Evolutionary conservation across 164 flowering plant species (phyloP).

Genomic region (Dillenia turbinata): DNA sequence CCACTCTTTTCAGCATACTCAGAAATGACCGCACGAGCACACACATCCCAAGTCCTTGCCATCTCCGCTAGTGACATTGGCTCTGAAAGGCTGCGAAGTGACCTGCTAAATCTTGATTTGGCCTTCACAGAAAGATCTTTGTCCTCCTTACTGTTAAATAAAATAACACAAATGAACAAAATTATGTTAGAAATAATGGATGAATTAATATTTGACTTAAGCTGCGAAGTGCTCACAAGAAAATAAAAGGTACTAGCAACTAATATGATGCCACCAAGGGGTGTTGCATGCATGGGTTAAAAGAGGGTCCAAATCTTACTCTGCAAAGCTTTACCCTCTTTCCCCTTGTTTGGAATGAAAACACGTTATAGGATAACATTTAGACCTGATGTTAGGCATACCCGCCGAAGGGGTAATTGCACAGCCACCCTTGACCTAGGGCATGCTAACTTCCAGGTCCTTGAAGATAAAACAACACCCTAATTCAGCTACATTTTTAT

Average conservation of each 20-base stretch:
- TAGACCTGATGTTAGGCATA: too few species aligned
- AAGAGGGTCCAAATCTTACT: too few species aligned
- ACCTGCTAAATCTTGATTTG: slow-evolving; percentile 54
- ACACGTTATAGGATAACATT: too few species aligned
- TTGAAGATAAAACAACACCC: too few species aligned
- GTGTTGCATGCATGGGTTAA: not conserved
- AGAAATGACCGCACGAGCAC: slow-evolving; percentile 61
- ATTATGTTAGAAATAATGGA: too few species aligned
- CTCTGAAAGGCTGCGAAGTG: slow-evolving; percentile 63
- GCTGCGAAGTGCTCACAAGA: not conserved
- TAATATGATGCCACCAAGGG: not conserved
- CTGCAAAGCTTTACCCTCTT: too few species aligned
- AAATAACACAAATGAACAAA: not conserved
- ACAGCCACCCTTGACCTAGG: too few species aligned
- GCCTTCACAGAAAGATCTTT: slow-evolving; percentile 74
- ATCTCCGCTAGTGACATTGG: slow-evolving; percentile 73
- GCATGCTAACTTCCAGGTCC: too few species aligned
- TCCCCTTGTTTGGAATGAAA: too few species aligned
- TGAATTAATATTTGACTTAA: not conserved
- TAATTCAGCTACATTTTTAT: too few species aligned
- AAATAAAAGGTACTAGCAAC: not conserved
- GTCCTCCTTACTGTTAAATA: slow-evolving; percentile 50
- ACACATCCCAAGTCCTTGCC: slow-evolving; percentile 78
- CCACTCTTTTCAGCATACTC: slow-evolving; percentile 72
- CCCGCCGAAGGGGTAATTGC: too few species aligned